These are phyloP conservation scores for Periglandula ipomoeae DNA, from an alignment of 2,329 filamentous ascomycete species.

Conservation along the genomic window DNA sequence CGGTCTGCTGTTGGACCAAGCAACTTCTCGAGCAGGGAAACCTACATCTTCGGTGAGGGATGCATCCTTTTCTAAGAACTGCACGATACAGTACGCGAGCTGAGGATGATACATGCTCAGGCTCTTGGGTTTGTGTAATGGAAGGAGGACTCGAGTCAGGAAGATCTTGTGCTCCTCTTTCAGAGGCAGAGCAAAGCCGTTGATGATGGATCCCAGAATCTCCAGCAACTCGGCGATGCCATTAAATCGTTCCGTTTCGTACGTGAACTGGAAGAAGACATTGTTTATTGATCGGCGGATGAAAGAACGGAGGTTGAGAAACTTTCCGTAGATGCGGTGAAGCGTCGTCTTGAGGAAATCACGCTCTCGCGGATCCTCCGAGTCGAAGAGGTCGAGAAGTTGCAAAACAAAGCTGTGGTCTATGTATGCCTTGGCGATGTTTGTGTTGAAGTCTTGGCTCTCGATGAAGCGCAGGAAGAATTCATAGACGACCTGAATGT, in stretches of 20 bases:
- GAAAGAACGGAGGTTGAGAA: constrained; percentile 93
- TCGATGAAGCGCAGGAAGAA: constrained; percentile 99
- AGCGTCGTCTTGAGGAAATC: constrained; percentile 98
- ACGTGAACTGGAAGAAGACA: constrained; percentile 99
- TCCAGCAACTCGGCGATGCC: constrained; percentile 94
- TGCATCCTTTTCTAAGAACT: constrained; percentile 96
- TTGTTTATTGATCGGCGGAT: constrained; percentile 99
- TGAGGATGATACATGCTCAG: constrained; percentile 99
- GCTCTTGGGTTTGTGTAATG: constrained; percentile 96
- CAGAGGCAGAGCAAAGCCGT: constrained; percentile 89
- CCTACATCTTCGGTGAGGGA: constrained; percentile 89
- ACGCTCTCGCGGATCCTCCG: constrained; percentile 89
- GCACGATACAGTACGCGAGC: constrained; percentile 95
- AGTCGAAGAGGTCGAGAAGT: constrained; percentile 95
- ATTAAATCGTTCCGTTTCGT: constrained; percentile 97
- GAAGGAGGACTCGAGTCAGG: constrained; percentile 83
- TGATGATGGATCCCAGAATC: constrained; percentile 97
- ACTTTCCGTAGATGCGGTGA: constrained; percentile 97
- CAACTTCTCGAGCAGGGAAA: constrained; percentile 7
- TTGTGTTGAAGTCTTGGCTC: constrained; percentile 99
- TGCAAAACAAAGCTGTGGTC: constrained; percentile 96
- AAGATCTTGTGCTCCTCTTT: constrained; percentile 99
- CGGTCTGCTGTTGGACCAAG: background rate
- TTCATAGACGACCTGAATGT: constrained; percentile 98
- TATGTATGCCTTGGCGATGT: constrained; percentile 97